Evolutionary conservation across 2,329 filamentous ascomycete genomes (phyloP).

Genomic region (Fusarium chuoi): DNA sequence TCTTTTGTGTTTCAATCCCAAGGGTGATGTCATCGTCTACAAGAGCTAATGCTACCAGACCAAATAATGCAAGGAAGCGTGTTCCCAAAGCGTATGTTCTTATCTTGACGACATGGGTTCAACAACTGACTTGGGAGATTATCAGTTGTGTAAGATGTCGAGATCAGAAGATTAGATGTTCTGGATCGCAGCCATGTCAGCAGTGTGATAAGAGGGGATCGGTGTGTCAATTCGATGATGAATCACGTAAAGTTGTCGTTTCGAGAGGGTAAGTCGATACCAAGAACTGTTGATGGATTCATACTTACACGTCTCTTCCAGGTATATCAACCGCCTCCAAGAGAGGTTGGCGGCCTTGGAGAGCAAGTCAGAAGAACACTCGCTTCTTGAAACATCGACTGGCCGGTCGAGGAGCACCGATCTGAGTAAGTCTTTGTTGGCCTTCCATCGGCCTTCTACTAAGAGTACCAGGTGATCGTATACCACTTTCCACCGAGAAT

Average conservation of each 20-base stretch:
- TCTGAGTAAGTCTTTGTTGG: background rate
- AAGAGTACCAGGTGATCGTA: background rate
- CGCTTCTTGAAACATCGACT: background rate
- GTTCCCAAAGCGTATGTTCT: conserved; percentile 29
- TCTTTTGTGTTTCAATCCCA: background rate
- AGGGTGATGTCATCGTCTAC: conserved; percentile 18
- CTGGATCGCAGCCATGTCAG: conserved; percentile 25
- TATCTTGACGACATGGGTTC: background rate
- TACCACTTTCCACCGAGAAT: background rate
- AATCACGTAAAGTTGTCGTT: conserved; percentile 30
- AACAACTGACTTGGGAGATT: background rate
- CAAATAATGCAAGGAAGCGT: conserved; percentile 26
- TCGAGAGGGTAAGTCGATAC: conserved; percentile 14
- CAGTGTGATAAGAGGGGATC: conserved; percentile 28
- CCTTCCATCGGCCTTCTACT: background rate
- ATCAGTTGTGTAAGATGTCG: conserved; percentile 32
- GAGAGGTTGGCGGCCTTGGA: conserved; percentile 23
- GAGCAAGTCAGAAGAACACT: background rate
- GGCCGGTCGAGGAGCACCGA: background rate
- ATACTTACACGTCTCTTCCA: background rate
- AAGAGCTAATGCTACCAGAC: conserved; percentile 5
- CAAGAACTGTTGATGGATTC: too few species aligned
- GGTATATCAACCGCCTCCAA: conserved; percentile 28
- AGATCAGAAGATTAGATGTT: conserved; percentile 37
- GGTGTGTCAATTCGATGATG: conserved; percentile 24